Percentiles rank a stretch among this genome's conserved stretches.
These are phyloP conservation scores for Neurospora discreta DNA, from an alignment of 495 filamentous ascomycete genomes.

Conservation along the genomic window DNA sequence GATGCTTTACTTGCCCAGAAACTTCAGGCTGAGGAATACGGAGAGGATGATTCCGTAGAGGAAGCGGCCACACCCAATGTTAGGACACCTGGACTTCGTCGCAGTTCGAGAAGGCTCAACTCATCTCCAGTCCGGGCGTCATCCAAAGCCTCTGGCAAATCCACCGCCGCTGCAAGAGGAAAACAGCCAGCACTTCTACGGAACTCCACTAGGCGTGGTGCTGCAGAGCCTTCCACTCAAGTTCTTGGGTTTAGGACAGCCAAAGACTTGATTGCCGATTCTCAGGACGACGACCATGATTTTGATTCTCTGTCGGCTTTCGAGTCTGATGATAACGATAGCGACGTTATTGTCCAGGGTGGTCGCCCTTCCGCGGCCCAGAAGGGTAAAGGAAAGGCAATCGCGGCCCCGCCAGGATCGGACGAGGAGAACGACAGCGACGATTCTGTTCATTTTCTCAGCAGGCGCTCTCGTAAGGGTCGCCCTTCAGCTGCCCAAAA, in stretches of 20 bases:
- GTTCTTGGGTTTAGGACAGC: background rate
- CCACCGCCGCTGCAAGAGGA: background rate
- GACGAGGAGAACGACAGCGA: conserved; percentile 8
- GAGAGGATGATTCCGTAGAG: background rate
- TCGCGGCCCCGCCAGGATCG: background rate
- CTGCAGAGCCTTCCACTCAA: background rate
- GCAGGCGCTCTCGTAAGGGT: background rate
- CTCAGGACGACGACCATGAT: conserved; percentile 2
- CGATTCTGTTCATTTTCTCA: background rate
- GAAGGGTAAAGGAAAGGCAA: background rate
- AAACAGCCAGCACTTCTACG: background rate
- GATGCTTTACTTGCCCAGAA: conserved; percentile 43
- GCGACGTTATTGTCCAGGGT: background rate
- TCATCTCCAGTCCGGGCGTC: background rate
- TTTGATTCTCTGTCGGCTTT: background rate
- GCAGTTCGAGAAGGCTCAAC: conserved; percentile 4
- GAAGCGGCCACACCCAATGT: background rate
- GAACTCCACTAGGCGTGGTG: background rate
- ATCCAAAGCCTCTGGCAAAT: background rate
- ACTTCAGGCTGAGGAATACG: conserved; percentile 51
- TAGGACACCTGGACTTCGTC: background rate
- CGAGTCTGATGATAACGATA: conserved; percentile 3
- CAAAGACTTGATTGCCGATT: conserved; percentile 2
- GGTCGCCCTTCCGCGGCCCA: background rate
- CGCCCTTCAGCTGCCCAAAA: background rate